phyloP scores from a whole-genome alignment of 2,329 filamentous ascomycete genomes.

The Arthrobotrys entomopaga region DNA sequence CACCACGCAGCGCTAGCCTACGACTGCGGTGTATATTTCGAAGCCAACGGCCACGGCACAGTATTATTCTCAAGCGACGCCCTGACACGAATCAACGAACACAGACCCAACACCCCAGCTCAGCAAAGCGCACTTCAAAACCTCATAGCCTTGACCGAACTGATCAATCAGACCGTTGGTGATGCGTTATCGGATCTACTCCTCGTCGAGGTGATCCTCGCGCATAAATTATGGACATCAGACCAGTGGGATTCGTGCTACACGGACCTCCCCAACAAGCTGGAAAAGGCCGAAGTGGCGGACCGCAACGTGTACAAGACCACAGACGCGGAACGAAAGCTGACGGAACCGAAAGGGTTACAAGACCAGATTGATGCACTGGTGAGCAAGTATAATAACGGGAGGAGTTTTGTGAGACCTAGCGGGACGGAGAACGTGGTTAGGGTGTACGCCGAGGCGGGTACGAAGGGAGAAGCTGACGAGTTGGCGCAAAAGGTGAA shows the following conservation, averaged over 20 bases:
- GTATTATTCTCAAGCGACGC: conserved; percentile 91
- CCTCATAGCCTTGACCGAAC: conserved; percentile 81
- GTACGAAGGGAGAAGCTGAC: conserved; percentile 86
- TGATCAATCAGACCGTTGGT: conserved; percentile 98
- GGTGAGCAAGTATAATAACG: conserved; percentile 90
- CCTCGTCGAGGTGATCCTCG: conserved; percentile 93
- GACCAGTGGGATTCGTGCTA: conserved; percentile 94
- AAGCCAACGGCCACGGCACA: conserved; percentile 97
- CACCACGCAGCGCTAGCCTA: conserved; percentile 96
- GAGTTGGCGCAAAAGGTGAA: conserved; percentile 87
- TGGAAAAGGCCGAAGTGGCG: conserved; percentile 89
- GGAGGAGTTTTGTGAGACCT: conserved; percentile 88
- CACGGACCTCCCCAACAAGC: conserved; percentile 89
- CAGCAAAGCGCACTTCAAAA: conserved; percentile 90
- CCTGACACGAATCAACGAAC: conserved; percentile 75
- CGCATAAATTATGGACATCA: conserved; percentile 90
- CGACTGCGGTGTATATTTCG: conserved; percentile 97
- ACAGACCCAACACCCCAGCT: conserved; percentile 86
- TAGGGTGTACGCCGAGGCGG: conserved; percentile 93
- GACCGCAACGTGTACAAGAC: conserved; percentile 91
- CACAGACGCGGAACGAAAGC: conserved; percentile 88
- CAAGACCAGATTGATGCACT: conserved; percentile 87
- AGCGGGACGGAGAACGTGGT: conserved; percentile 97
- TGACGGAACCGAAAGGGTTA: conserved; percentile 79
- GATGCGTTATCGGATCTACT: conserved; percentile 96